A percentile compares a stretch with the other conserved stretches of the same genome.
phyloP scores from a whole-genome alignment of 2,329 filamentous ascomycete genomes.

The Aspergillus nomiae region DNA sequence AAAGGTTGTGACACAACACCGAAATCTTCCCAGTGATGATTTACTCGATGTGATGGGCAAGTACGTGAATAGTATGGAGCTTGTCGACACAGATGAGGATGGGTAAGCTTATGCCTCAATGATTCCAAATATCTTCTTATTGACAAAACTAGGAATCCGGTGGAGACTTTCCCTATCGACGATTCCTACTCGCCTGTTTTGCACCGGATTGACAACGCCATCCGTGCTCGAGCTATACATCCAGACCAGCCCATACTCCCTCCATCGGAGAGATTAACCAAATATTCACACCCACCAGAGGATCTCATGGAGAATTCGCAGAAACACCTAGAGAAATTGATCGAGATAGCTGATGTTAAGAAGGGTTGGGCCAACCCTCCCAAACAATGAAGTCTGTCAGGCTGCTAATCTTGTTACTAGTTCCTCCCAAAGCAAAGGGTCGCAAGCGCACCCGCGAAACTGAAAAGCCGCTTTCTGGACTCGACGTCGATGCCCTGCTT shows the following conservation, averaged over 20 bases:
- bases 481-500: slow-evolving; percentile 84
- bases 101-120: slow-evolving; percentile 53
- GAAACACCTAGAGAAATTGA: slow-evolving; percentile 63
- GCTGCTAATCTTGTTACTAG: slow-evolving; percentile 48
- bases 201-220: slow-evolving; percentile 85
- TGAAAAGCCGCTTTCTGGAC: slow-evolving; percentile 82
- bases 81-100: slow-evolving; percentile 73
- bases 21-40: slow-evolving; percentile 75
- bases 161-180: slow-evolving; percentile 75
- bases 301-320: slow-evolving; percentile 64
- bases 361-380: slow-evolving; percentile 57
- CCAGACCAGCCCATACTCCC: slow-evolving; percentile 65
- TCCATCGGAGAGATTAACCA: slow-evolving; percentile 65
- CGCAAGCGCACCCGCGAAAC: slow-evolving; percentile 67
- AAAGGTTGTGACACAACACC: slow-evolving; percentile 76
- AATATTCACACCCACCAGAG: slow-evolving; percentile 72
- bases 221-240: slow-evolving; percentile 78
- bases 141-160: slow-evolving; percentile 43
- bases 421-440: slow-evolving; percentile 77
- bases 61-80: slow-evolving; percentile 91
- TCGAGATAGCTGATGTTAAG: slow-evolving; percentile 75
- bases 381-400: background rate
- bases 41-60: slow-evolving; percentile 81
- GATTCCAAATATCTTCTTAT: slow-evolving; percentile 10
- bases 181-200: slow-evolving; percentile 82